These are phyloP conservation scores for Schizopora paradoxa DNA, from an alignment of 1,284 basidiomycete genomes.

Conservation along the genomic window DNA sequence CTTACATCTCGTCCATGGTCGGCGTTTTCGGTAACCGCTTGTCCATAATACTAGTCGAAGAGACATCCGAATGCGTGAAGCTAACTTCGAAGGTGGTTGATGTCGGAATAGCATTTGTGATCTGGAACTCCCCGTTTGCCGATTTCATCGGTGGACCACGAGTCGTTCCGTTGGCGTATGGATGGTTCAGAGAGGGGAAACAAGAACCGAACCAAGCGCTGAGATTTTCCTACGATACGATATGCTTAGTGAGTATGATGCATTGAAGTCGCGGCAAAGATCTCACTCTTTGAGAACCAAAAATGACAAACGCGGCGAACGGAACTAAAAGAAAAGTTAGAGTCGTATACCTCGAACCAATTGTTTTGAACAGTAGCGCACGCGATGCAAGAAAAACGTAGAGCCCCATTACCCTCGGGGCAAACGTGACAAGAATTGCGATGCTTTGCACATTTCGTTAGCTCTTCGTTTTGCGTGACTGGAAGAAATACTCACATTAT, in stretches of 20 bases:
- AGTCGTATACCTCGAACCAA: neutral
- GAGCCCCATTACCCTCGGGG: conserved; percentile 4
- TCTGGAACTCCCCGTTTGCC: too few species aligned
- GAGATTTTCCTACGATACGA: conserved; percentile 10
- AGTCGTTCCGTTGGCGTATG: too few species aligned
- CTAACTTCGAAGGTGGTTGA: too few species aligned
- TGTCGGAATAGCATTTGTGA: too few species aligned
- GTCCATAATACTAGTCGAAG: too few species aligned
- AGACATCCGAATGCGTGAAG: too few species aligned
- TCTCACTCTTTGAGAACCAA: conserved; percentile 15
- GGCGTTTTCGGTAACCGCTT: too few species aligned
- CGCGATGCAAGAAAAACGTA: conserved; percentile 14
- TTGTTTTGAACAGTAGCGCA: conserved; percentile 5
- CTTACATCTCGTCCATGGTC: too few species aligned
- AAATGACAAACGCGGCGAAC: conserved; percentile 13
- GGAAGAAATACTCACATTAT: conserved; percentile 11
- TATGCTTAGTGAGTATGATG: neutral
- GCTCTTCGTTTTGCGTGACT: neutral
- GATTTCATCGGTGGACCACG: too few species aligned
- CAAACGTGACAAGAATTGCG: conserved; percentile 9
- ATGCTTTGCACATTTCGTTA: conserved; percentile 8
- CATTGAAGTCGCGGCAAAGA: neutral
- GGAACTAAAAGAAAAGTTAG: conserved; percentile 11
- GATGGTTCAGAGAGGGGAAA: too few species aligned
- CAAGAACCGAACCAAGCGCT: conserved; percentile 14